Evolutionary conservation across 257 asterid species (phyloP).

Genomic region (Eustoma russellianum): DNA sequence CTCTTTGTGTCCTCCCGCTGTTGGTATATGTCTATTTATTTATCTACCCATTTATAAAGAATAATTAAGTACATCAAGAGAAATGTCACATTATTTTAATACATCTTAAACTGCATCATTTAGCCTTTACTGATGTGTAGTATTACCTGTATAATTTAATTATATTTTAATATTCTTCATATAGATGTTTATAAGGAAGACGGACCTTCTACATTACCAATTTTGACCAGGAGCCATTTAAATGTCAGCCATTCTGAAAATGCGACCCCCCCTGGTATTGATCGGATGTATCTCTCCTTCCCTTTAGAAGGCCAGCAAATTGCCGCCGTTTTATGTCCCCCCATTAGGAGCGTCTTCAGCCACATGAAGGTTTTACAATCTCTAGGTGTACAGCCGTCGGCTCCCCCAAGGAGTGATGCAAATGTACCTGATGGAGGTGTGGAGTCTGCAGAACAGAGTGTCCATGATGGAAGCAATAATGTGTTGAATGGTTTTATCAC

Average conservation of each 20-base stretch:
- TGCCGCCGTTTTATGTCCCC: conserved; percentile 17
- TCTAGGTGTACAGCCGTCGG: conserved; percentile 11
- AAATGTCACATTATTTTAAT: no score
- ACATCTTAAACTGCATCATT: no score
- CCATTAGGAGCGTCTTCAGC: conserved; percentile 22
- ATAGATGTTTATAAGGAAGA: conserved; percentile 13
- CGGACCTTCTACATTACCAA: conserved; percentile 8
- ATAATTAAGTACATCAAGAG: no score
- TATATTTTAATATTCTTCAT: no score
- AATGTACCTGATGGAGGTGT: conserved; percentile 11
- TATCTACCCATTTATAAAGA: not conserved
- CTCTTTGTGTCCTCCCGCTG: not conserved
- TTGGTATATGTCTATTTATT: not conserved
- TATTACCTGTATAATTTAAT: no score
- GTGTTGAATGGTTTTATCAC: conserved; percentile 5
- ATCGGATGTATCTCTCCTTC: conserved; percentile 6
- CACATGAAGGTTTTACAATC: conserved; percentile 17
- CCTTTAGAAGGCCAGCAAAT: conserved; percentile 15
- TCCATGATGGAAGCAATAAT: conserved; percentile 2
- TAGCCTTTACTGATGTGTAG: no score
- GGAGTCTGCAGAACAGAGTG: conserved; percentile 6
- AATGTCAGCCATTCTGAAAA: conserved; percentile 12
- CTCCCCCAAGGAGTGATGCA: conserved; percentile 13
- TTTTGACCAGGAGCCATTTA: conserved; percentile 10
- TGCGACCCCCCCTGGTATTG: conserved; percentile 14